These are phyloP conservation scores for Claviceps africana DNA, from an alignment of 2,329 filamentous ascomycete genomes.

Conservation along the genomic window DNA sequence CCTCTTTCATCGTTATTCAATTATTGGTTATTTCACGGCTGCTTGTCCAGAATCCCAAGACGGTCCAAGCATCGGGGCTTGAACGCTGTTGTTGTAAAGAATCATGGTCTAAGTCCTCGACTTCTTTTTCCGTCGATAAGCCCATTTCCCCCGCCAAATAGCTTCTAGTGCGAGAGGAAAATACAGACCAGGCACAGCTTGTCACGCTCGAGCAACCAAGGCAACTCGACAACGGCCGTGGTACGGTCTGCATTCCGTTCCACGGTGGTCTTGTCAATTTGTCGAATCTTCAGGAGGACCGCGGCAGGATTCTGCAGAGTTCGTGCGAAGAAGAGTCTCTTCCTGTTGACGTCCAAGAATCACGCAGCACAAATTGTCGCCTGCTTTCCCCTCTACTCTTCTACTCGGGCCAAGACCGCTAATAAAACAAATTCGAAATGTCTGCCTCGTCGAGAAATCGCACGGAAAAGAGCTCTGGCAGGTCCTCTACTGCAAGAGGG, in stretches of 20 bases:
- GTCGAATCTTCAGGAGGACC: slow-evolving; percentile 7
- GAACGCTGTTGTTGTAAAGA: background rate
- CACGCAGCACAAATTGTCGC: slow-evolving; percentile 5
- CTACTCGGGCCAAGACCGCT: slow-evolving; percentile 5
- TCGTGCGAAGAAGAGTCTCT: slow-evolving; percentile 9
- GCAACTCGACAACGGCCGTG: slow-evolving; percentile 18
- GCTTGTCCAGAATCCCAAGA: background rate
- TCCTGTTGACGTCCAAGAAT: slow-evolving; percentile 10
- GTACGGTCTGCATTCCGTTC: slow-evolving; percentile 27
- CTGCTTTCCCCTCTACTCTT: slow-evolving; percentile 14
- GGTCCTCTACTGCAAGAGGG: slow-evolving; percentile 33
- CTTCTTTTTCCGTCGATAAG: background rate
- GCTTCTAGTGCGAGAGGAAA: slow-evolving; percentile 4
- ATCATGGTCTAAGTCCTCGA: slow-evolving; percentile 4
- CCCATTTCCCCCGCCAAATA: background rate
- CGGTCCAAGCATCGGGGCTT: background rate
- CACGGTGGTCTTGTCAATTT: slow-evolving; percentile 16
- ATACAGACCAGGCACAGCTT: slow-evolving; percentile 2
- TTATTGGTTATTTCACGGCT: background rate
- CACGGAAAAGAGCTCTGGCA: slow-evolving; percentile 43
- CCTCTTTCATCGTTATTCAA: background rate
- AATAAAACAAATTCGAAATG: slow-evolving; percentile 32
- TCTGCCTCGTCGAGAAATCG: slow-evolving; percentile 43
- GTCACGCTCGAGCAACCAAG: slow-evolving; percentile 6
- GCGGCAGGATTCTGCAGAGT: slow-evolving; percentile 10